Conservation (phyloP, 2,329 filamentous ascomycete genomes). For the Penicillium corylophilum region DNA sequence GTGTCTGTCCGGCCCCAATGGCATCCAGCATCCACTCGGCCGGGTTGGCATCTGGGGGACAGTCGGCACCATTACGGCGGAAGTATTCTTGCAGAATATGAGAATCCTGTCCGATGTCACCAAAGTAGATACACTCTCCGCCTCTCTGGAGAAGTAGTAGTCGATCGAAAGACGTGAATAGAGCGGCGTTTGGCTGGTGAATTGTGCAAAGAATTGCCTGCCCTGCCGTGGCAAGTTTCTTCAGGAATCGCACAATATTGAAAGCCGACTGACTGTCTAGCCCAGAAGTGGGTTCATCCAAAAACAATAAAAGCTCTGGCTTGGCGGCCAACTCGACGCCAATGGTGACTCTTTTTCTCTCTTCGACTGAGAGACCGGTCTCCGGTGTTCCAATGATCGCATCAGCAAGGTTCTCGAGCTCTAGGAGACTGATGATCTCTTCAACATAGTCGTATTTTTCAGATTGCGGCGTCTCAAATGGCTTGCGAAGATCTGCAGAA, state of each 20-base stretch:
- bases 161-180: constrained; percentile 60
- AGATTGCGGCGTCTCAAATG: constrained; percentile 55
- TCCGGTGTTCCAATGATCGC: constrained; percentile 64
- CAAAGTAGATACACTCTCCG: constrained; percentile 56
- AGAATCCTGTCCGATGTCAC: constrained; percentile 54
- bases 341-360: constrained; percentile 43
- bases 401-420: constrained; percentile 66
- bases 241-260: constrained; percentile 59
- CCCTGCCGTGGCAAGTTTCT: constrained; percentile 58
- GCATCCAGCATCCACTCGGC: constrained; percentile 56
- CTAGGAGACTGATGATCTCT: constrained; percentile 62
- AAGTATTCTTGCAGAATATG: constrained; percentile 54
- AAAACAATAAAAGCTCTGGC: constrained; percentile 59
- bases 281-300: constrained; percentile 62
- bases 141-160: constrained; percentile 56
- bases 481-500: constrained; percentile 63
- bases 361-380: constrained; percentile 58
- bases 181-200: constrained; percentile 57
- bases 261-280: constrained; percentile 60
- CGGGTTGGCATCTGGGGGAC: constrained; percentile 51
- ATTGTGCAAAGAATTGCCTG: constrained; percentile 63
- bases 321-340: constrained; percentile 41
- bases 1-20: constrained; percentile 70
- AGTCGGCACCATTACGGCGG: constrained; percentile 52
- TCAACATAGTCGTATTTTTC: constrained; percentile 68